Conservation (phyloP, 2,329 filamentous ascomycete species). For the Pseudogymnoascus sp. region DNA sequence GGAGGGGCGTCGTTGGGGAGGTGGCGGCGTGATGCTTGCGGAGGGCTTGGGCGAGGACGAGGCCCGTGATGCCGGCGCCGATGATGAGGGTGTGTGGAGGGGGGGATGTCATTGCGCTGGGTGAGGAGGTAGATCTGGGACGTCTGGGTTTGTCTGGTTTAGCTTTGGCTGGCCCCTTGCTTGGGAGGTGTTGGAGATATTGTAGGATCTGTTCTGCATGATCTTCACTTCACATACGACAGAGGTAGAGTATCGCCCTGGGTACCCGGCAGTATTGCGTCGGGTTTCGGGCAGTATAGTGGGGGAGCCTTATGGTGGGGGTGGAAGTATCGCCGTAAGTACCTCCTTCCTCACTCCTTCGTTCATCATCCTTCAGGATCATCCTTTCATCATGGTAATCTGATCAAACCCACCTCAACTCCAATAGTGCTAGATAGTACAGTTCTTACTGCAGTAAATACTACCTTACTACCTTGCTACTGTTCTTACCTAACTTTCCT, state of each 20-base stretch:
- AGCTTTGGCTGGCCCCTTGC: background rate
- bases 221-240: background rate
- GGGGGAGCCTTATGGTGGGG: background rate
- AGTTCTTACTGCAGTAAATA: background rate
- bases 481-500: background rate
- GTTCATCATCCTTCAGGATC: background rate
- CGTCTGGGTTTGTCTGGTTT: background rate
- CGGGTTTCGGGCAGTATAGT: too few relatives aligned
- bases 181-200: background rate
- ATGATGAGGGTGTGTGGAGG: conserved; percentile 25
- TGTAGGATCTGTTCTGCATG: background rate
- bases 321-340: background rate
- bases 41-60: conserved; percentile 28
- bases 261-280: background rate
- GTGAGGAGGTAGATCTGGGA: background rate
- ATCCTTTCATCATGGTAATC: background rate
- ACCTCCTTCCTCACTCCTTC: background rate
- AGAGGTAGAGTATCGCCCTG: background rate
- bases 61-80: conserved; percentile 29
- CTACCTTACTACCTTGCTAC: background rate
- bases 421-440: background rate
- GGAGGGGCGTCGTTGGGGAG: conserved; percentile 29
- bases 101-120: background rate
- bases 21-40: conserved; percentile 19
- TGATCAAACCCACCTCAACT: background rate